phyloP scores from a whole-genome alignment of 352 stramenopile genomes.

The Phytophthora agathidicida region DNA sequence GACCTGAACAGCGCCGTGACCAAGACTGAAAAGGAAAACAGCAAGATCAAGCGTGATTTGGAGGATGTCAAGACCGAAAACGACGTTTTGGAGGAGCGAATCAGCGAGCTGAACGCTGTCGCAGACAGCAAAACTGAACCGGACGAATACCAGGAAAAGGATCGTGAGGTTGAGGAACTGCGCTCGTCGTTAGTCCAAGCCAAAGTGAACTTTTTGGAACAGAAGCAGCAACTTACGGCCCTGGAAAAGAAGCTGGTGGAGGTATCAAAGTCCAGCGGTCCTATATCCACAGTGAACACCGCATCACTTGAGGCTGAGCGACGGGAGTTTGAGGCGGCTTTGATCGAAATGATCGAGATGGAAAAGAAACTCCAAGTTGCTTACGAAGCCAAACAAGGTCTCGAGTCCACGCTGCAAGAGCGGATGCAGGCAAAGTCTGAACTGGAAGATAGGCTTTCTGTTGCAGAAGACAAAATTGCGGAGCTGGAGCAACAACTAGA shows the following conservation, averaged over 20 bases:
- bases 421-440: slow-evolving; percentile 48
- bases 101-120: slow-evolving; percentile 48
- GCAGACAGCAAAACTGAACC: slow-evolving; percentile 42
- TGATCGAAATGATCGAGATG: slow-evolving; percentile 76
- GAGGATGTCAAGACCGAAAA: slow-evolving; percentile 62
- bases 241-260: slow-evolving; percentile 65
- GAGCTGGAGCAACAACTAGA: slow-evolving; percentile 61
- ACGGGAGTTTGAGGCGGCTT: slow-evolving; percentile 60
- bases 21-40: slow-evolving; percentile 31
- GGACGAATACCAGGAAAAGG: slow-evolving; percentile 49
- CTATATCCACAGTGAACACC: slow-evolving; percentile 25
- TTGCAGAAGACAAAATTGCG: slow-evolving; percentile 54
- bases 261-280: slow-evolving; percentile 42
- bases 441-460: slow-evolving; percentile 52
- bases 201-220: slow-evolving; percentile 56
- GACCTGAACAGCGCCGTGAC: slow-evolving; percentile 21
- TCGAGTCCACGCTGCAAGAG: slow-evolving; percentile 61
- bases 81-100: slow-evolving; percentile 61
- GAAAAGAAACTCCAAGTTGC: slow-evolving; percentile 66
- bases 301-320: slow-evolving; percentile 53
- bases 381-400: slow-evolving; percentile 61
- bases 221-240: slow-evolving; percentile 59
- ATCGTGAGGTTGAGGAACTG: slow-evolving; percentile 60
- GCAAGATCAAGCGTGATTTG: slow-evolving; percentile 41
- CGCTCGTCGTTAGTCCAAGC: slow-evolving; percentile 67